Conservation (phyloP, 345 rosid genomes). For the Euphorbia pulcherrima region DNA sequence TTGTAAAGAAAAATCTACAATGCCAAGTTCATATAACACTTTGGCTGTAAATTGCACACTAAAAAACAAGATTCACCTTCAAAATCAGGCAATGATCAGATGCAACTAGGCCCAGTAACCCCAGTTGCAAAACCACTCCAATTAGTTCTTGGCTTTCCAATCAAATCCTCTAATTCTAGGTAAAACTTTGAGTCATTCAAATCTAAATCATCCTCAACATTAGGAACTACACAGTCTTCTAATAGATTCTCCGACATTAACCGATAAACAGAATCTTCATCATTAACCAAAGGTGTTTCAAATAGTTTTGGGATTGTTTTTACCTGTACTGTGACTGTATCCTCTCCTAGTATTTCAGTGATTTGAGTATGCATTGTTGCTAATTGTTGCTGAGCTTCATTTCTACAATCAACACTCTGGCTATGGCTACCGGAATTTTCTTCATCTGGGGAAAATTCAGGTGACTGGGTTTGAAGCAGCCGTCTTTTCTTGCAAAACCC, state of each 20-base stretch:
- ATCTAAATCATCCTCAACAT: constrained; percentile 17
- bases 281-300: constrained; percentile 17
- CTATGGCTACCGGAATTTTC: constrained; percentile 5
- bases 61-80: neutral
- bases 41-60: too few species aligned
- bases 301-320: constrained; percentile 17
- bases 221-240: constrained; percentile 12
- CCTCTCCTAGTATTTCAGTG: constrained; percentile 20
- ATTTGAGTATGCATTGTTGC: constrained; percentile 35
- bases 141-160: constrained; percentile 29
- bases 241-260: constrained; percentile 29
- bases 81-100: constrained; percentile 12
- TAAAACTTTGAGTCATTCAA: constrained; percentile 28
- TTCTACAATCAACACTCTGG: constrained; percentile 17
- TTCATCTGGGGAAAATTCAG: constrained; percentile 17
- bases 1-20: neutral
- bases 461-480: constrained; percentile 26
- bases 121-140: constrained; percentile 32
- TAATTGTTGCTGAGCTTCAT: constrained; percentile 30
- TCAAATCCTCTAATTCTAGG: constrained; percentile 39
- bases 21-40: neutral
- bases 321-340: constrained; percentile 8
- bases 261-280: constrained; percentile 26
- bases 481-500: constrained; percentile 37
- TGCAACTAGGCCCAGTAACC: constrained; percentile 27